Evolutionary conservation across 1,139 yeast species (phyloP).

Genomic region (Geotrichum citri-aurantii): DNA sequence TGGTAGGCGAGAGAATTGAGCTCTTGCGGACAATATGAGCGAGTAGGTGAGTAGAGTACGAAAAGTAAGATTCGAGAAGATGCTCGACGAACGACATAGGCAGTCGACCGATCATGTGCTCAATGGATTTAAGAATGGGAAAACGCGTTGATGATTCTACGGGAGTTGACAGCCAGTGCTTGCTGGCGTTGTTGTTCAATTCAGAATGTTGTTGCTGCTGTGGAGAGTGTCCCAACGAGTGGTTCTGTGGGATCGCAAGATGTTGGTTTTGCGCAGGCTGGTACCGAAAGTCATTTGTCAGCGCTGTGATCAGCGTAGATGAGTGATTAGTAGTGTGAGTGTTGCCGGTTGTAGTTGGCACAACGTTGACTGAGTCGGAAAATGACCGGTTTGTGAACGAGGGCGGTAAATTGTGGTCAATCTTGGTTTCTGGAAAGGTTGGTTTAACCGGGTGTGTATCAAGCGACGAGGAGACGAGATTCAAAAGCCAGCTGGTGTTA

Average conservation of each 20-base stretch:
- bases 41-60: conserved; percentile 32
- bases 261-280: neutral
- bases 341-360: neutral
- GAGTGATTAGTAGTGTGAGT: neutral
- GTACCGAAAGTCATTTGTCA: neutral
- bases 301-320: neutral
- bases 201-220: neutral
- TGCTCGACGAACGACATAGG: conserved; percentile 37
- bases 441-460: neutral
- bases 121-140: conserved; percentile 30
- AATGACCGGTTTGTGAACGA: neutral
- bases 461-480: conserved; percentile 10
- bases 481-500: conserved; percentile 15
- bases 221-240: neutral
- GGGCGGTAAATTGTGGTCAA: neutral
- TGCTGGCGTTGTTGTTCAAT: neutral
- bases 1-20: conserved; percentile 22
- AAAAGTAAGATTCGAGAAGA: conserved; percentile 37
- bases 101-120: conserved; percentile 27
- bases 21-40: conserved; percentile 23
- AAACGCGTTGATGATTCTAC: conserved; percentile 18
- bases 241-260: neutral
- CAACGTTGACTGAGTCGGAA: neutral
- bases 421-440: conserved; percentile 1
- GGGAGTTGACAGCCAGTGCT: neutral